These are phyloP conservation scores for Rubia peregrina DNA, from an alignment of 305 asterid species.

Conservation along the genomic window DNA sequence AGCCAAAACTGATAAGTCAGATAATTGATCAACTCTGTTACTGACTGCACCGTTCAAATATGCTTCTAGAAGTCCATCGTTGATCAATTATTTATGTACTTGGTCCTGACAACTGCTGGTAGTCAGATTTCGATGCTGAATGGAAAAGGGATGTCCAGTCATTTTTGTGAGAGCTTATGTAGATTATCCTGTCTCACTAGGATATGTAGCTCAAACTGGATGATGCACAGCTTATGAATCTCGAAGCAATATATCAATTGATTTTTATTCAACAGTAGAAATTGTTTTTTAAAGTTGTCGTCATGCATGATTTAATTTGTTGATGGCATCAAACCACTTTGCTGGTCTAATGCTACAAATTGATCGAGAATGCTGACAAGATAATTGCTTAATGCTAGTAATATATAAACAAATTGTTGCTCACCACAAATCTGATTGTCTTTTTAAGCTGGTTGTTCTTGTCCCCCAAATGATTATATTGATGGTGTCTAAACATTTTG, in stretches of 20 bases:
- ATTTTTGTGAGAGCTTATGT: not conserved
- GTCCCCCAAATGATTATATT: constrained; percentile 2
- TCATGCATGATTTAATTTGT: constrained; percentile 3
- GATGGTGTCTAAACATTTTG: constrained; percentile 9
- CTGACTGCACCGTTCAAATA: not conserved
- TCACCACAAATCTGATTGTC: no score
- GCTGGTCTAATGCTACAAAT: constrained; percentile 52
- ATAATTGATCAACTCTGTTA: not conserved
- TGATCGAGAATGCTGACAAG: constrained; percentile 62
- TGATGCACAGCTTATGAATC: not conserved
- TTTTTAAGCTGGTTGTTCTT: not conserved
- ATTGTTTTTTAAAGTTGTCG: not conserved
- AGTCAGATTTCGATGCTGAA: not conserved
- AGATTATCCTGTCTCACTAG: not conserved
- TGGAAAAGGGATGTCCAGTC: not conserved
- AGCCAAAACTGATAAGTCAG: not conserved
- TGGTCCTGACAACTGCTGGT: not conserved
- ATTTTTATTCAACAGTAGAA: not conserved
- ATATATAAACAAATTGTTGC: not conserved
- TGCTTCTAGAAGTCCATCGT: not conserved
- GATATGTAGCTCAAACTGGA: not conserved
- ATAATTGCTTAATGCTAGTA: constrained; percentile 31
- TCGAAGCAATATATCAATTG: not conserved
- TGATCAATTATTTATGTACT: not conserved
- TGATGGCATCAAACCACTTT: constrained; percentile 4